Conservation (phyloP, 1,139 yeast genomes). For the Magnusiomyces starmeri region DNA sequence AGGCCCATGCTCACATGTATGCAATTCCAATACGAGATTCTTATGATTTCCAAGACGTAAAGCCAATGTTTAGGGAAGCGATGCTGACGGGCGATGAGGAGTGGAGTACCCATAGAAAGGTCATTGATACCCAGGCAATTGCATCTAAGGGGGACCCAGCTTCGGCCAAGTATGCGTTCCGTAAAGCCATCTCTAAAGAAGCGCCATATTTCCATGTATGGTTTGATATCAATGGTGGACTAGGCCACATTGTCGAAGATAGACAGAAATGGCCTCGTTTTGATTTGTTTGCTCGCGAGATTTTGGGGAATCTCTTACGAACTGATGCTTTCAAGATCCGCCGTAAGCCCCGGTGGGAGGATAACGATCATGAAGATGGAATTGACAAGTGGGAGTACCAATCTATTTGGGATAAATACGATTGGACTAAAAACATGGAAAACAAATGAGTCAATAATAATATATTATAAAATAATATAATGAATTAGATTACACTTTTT, state of each 20-base stretch:
- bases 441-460: background rate
- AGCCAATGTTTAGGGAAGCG: constrained; percentile 40
- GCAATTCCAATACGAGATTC: constrained; percentile 38
- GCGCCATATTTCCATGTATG: constrained; percentile 48
- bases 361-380: constrained; percentile 22
- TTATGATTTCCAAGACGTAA: constrained; percentile 18
- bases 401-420: constrained; percentile 27
- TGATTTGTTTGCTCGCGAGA: constrained; percentile 41
- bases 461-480: no score
- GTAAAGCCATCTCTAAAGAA: constrained; percentile 39
- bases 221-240: constrained; percentile 42
- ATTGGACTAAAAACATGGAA: constrained; percentile 27
- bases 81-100: constrained; percentile 37
- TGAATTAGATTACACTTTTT: background rate
- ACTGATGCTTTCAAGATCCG: constrained; percentile 33
- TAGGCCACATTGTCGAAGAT: constrained; percentile 46
- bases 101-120: constrained; percentile 36
- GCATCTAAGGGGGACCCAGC: constrained; percentile 28
- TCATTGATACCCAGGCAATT: constrained; percentile 34
- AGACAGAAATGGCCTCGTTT: constrained; percentile 39
- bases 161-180: constrained; percentile 30
- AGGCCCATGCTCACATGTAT: constrained; percentile 38
- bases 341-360: constrained; percentile 31
- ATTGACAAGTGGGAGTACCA: constrained; percentile 6
- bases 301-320: constrained; percentile 40